Evolutionary conservation across 345 rosid genomes (phyloP).

Genomic region (Populus nigra): DNA sequence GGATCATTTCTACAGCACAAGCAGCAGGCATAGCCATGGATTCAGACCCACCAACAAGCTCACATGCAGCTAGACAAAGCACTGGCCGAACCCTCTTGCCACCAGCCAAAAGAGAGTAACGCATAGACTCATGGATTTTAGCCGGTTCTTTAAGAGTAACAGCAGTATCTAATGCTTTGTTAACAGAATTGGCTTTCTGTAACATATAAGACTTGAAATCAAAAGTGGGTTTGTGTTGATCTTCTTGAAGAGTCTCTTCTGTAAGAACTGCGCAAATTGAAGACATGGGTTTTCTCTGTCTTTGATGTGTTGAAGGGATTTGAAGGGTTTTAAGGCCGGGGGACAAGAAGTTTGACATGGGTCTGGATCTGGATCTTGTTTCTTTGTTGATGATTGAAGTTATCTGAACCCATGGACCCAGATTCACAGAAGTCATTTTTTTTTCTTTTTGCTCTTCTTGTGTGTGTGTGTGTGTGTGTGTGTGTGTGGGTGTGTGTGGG

Average conservation of each 20-base stretch:
- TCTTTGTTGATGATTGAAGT: conserved; percentile 20
- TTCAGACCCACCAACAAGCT: conserved; percentile 72
- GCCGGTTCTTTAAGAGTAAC: conserved; percentile 60
- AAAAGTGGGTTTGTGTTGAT: conserved; percentile 41
- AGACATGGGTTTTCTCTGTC: neutral
- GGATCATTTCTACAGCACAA: conserved; percentile 91
- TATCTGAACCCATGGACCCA: conserved; percentile 43
- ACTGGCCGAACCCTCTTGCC: conserved; percentile 83
- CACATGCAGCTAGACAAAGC: conserved; percentile 84
- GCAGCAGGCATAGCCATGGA: conserved; percentile 77
- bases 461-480: neutral
- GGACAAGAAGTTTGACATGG: conserved; percentile 9
- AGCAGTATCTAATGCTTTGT: conserved; percentile 64
- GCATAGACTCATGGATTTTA: conserved; percentile 90
- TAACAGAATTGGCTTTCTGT: conserved; percentile 53
- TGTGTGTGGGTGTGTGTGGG: neutral
- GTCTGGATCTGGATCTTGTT: conserved; percentile 38
- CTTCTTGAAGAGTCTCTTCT: conserved; percentile 33
- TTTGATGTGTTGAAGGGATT: neutral
- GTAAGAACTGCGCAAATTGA: conserved; percentile 48
- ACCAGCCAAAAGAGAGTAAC: conserved; percentile 86
- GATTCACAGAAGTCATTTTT: conserved; percentile 51
- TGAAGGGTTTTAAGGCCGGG: neutral
- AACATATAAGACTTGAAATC: conserved; percentile 80
- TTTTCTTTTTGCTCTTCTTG: too few relatives aligned